A percentile compares a stretch with the other conserved stretches of the same genome.
phyloP scores from a whole-genome alignment of 2,329 filamentous ascomycete species.

The Arthrobotrys iridis region DNA sequence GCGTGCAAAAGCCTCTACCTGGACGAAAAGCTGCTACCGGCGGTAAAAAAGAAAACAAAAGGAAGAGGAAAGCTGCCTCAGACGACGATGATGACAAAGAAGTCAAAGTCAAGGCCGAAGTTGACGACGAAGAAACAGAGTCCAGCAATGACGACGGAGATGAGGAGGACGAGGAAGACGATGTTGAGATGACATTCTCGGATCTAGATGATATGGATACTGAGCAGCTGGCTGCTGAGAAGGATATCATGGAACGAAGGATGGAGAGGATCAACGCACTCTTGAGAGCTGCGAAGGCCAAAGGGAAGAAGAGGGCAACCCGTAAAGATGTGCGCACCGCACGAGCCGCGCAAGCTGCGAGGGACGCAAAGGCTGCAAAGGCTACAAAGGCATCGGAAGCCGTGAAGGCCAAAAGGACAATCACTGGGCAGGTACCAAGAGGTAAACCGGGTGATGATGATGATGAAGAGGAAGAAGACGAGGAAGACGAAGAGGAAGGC shows the following conservation, averaged over 20 bases:
- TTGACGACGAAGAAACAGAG: slow-evolving; percentile 38
- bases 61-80: slow-evolving; percentile 25
- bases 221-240: slow-evolving; percentile 35
- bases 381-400: not conserved
- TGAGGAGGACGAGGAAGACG: slow-evolving; percentile 44
- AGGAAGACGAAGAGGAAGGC: slow-evolving; percentile 26
- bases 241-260: slow-evolving; percentile 29
- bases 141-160: slow-evolving; percentile 28
- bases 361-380: not conserved
- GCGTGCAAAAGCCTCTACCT: slow-evolving; percentile 3
- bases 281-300: slow-evolving; percentile 29
- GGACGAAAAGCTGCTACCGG: slow-evolving; percentile 1
- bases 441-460: slow-evolving; percentile 24
- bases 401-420: slow-evolving; percentile 25
- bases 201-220: slow-evolving; percentile 43
- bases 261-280: slow-evolving; percentile 34
- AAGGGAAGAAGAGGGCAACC: slow-evolving; percentile 18
- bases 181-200: slow-evolving; percentile 46
- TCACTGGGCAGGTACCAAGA: slow-evolving; percentile 41
- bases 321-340: slow-evolving; percentile 3
- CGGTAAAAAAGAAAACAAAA: slow-evolving; percentile 8
- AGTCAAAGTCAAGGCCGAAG: slow-evolving; percentile 37
- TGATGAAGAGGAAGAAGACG: slow-evolving; percentile 28
- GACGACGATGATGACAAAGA: not conserved
- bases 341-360: not conserved